Percentiles rank a stretch among this genome's conserved stretches.
Conservation (phyloP, 2,329 filamentous ascomycete species). For the Sclerotiophoma versabilis region DNA sequence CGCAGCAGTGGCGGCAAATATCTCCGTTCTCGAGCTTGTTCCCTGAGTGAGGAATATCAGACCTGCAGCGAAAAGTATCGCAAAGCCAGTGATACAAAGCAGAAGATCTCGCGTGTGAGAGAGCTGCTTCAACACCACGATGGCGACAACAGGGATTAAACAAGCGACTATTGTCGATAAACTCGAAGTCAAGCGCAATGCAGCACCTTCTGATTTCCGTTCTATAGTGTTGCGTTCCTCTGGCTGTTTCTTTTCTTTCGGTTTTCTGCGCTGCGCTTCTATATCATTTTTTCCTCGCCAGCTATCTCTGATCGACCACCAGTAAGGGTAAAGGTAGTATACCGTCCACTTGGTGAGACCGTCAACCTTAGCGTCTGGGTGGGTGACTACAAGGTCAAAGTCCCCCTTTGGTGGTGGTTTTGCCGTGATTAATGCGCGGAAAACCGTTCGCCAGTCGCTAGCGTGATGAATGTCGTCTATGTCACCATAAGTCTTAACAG, state of each 20-base stretch:
- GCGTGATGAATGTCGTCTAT: neutral
- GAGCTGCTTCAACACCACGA: slow-evolving; percentile 1
- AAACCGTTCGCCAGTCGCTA: neutral
- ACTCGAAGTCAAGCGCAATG: neutral
- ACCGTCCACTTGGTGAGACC: slow-evolving; percentile 3
- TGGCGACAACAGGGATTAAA: neutral
- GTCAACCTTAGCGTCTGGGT: slow-evolving; percentile 1
- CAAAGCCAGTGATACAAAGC: slow-evolving; percentile 1
- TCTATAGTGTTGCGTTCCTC: neutral
- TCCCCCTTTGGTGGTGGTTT: neutral
- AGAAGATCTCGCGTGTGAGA: neutral
- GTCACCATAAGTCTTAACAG: neutral
- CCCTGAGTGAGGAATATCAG: slow-evolving; percentile 19
- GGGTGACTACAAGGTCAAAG: neutral
- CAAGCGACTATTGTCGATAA: neutral
- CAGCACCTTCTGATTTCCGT: neutral
- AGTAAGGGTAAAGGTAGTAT: neutral
- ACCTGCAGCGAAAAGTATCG: neutral
- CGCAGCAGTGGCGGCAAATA: slow-evolving; percentile 23
- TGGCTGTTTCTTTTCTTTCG: neutral
- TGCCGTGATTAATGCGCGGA: neutral
- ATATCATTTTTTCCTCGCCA: neutral
- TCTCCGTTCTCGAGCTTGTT: slow-evolving; percentile 16
- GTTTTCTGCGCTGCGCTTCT: neutral
- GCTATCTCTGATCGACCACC: neutral